Percentiles rank a stretch among this genome's conserved stretches.
phyloP scores from a whole-genome alignment of 2,329 filamentous ascomycete species.

The Ceratocystis harringtonii region DNA sequence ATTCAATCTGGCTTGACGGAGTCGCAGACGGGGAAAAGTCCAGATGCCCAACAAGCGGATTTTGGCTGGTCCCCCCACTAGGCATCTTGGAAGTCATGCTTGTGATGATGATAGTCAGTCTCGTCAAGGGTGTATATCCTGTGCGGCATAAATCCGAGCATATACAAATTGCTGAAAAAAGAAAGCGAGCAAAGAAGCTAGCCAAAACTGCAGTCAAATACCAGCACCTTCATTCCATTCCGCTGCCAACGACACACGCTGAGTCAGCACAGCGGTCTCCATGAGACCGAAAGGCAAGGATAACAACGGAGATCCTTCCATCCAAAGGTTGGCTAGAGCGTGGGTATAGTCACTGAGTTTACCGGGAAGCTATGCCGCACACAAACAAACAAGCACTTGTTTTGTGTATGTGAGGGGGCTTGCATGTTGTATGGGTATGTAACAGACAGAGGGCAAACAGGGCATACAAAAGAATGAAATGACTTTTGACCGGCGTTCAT shows the following conservation, averaged over 20 bases:
- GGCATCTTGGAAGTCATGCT: not conserved
- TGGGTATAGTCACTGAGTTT: not conserved
- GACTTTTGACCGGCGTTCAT: not conserved
- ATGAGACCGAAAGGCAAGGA: not conserved
- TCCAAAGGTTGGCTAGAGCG: not conserved
- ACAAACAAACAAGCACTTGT: not conserved
- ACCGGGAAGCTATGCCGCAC: not conserved
- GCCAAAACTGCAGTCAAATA: not conserved
- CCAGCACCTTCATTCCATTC: not conserved
- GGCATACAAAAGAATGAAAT: not conserved
- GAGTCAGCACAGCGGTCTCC: not conserved
- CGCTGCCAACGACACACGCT: not conserved
- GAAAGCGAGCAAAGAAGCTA: not conserved
- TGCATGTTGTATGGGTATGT: not conserved
- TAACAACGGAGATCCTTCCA: not conserved
- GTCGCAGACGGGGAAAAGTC: not conserved
- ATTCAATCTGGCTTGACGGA: too few relatives aligned
- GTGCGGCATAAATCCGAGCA: not conserved
- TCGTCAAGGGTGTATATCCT: not conserved
- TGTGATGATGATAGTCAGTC: not conserved
- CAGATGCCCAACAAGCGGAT: not conserved
- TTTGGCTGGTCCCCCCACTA: not conserved
- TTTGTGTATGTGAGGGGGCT: not conserved
- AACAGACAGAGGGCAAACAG: not conserved
- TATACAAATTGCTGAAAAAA: not conserved